Base-by-base conservation (phyloP, 257 asterid species). In the Penstemon newberryi region DNA sequence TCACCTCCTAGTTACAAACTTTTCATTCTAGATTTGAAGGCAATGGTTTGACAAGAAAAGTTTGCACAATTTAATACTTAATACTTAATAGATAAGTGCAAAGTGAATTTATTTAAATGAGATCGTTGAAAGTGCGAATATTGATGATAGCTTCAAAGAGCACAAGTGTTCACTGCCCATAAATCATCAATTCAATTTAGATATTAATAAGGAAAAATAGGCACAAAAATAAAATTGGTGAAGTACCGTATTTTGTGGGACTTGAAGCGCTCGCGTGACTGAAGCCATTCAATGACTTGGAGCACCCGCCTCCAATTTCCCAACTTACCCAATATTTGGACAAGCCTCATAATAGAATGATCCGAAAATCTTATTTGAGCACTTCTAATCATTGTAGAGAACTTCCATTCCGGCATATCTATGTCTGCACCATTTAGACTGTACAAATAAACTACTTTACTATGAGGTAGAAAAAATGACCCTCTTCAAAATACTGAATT, bases 401-500 rank as follows among this genome's bases (percentile, higher is more conserved):
- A 93, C 88, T 82, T 84, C 99, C 99, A 93, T 81, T 88, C 99
- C 5, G 99, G 99, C 70, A 93, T 90, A 80, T 87, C 86, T 73
- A 93, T 81, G 87, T 90, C 96, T 88, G 97, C 97, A 85, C 97
- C 99, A 85, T 93, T 90, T 77, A 93, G 79, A 87, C 99, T 93
- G 99, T 81, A 80, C 58, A 84, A 92, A 89, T 79, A 85, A 86
- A 86, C 77, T 81, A 83, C 78, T 86, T 86, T 65, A 76, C 80
- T 69, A 77, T 50, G 63, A 51, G 80, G 75, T 44, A 63, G 60
- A 71, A 73, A 69, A 77, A 43, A 65, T 33, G 61, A 67, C 65
- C 43, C 51, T 33, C 45, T 56, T 33, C 49, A 69, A 70, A 55
- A 53, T 1, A 25, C 33, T 25, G 33, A 25, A 25, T 25, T 25